phyloP scores from a whole-genome alignment of 495 filamentous ascomycete species.

The Pseudevernia furfuracea region DNA sequence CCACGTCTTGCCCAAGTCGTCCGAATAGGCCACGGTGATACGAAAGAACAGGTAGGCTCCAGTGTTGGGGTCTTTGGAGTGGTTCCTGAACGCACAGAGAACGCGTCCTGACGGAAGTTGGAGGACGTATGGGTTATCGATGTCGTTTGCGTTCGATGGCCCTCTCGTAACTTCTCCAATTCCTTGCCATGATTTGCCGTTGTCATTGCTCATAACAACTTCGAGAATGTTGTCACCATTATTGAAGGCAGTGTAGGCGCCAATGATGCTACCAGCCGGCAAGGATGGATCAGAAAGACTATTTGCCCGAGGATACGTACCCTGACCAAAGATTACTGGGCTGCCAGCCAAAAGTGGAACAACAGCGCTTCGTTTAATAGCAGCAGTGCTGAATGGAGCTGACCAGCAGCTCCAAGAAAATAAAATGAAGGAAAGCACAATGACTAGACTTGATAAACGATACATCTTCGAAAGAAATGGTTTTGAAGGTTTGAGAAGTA shows the following conservation, averaged over 20 bases:
- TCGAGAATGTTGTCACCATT: conserved; percentile 33
- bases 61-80: conserved; percentile 31
- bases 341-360: conserved; percentile 17
- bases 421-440: conserved; percentile 3
- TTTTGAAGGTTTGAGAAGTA: not conserved
- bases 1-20: conserved; percentile 42
- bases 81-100: conserved; percentile 45
- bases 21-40: conserved; percentile 44
- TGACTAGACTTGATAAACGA: not conserved
- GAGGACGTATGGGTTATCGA: conserved; percentile 46
- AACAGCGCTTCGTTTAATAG: conserved; percentile 6
- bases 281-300: conserved; percentile 29
- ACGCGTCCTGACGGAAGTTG: conserved; percentile 41
- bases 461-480: not conserved
- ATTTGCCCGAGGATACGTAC: conserved; percentile 46
- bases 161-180: conserved; percentile 30
- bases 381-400: conserved; percentile 7
- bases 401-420: conserved; percentile 7
- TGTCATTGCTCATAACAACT: conserved; percentile 36
- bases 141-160: conserved; percentile 32
- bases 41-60: conserved; percentile 40
- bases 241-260: conserved; percentile 35
- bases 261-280: conserved; percentile 34
- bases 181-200: conserved; percentile 35
- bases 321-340: conserved; percentile 27